Conservation (phyloP, 371 early-diverging fungal species). For the Zychaea mexicana region DNA sequence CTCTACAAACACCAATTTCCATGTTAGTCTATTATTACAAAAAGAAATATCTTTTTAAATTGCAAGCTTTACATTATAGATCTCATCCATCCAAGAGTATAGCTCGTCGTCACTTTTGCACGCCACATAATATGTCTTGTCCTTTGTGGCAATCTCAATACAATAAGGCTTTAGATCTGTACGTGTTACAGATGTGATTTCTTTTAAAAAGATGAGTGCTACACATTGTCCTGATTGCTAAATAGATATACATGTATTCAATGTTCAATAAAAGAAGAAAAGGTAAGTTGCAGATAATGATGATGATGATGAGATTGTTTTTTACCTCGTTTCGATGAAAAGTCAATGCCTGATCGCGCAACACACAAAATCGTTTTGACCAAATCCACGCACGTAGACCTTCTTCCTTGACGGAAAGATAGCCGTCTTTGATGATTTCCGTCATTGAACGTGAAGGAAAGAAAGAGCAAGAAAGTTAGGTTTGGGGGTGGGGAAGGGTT, state of each 20-base stretch:
- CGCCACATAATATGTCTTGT: slow-evolving; percentile 87
- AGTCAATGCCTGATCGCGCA: slow-evolving; percentile 89
- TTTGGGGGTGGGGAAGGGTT: too few species aligned
- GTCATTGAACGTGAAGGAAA: slow-evolving; percentile 30
- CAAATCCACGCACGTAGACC: slow-evolving; percentile 89
- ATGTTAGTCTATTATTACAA: background rate
- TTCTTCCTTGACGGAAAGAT: slow-evolving; percentile 87
- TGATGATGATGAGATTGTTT: background rate
- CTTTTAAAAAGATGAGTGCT: slow-evolving; percentile 88
- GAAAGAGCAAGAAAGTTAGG: background rate
- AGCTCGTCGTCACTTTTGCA: slow-evolving; percentile 95
- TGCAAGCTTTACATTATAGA: slow-evolving; percentile 72
- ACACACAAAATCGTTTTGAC: slow-evolving; percentile 90
- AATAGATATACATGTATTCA: background rate
- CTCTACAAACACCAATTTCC: slow-evolving; percentile 16
- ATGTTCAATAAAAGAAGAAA: background rate
- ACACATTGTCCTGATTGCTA: slow-evolving; percentile 60
- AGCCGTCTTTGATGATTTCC: slow-evolving; percentile 80
- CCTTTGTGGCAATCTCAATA: slow-evolving; percentile 89
- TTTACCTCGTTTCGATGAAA: slow-evolving; percentile 92
- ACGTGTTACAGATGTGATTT: slow-evolving; percentile 83
- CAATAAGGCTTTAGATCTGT: slow-evolving; percentile 90
- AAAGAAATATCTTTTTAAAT: background rate
- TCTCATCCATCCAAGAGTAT: slow-evolving; percentile 97
- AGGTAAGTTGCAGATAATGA: slow-evolving; percentile 1